Evolutionary conservation across 768 basidiomycete genomes (phyloP), one percentile per base, ranked within the genome.

Genomic region (Strobilomyces dryophilus): DNA sequence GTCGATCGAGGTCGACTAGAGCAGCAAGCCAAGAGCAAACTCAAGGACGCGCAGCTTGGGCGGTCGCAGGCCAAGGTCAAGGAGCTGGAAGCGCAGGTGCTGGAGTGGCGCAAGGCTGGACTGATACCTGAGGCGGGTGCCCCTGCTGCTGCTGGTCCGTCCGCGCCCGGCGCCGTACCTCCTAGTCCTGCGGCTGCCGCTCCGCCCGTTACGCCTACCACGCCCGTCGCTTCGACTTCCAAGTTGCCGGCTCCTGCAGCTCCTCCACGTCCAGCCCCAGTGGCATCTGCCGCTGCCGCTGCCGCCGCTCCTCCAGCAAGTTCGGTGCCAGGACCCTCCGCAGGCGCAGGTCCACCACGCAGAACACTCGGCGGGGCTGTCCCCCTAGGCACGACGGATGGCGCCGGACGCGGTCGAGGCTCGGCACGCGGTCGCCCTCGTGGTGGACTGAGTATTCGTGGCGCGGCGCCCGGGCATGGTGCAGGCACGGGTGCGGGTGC

Each of bases 11-110:
- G 89, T 3, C 75, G 88, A 44, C 73, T 79, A 72, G 89, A 91
- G 57, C 74, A 78, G 47, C 72, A 61, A 1, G 73, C 81, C 21
- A 87, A 85, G 70, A 65, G 71, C 32, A 87, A 85, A 65, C 58
- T 91, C 40, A 90, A 89, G 70, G 89, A 92, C 58, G 71, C 73
- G 2, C 86, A 86, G 58, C 71, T 90, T n/a, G 74, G 82, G 29
- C 79, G 74, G 47, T 73, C 80, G 10, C 81, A 87, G 62, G 72
- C 70, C 52, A 79, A 76, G 52, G 71, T 89, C 46, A 90, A 88
- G 70, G 83, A 85, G 8, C 72, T 89, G 34, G 87, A 90, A 61
- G 74, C 76, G 11, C 80, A 83, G 52, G 78, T 87, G 34, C 66
- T 79, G 39, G 79, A 79, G 53, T 81, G 79, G 79, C 76, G 76